These are phyloP conservation scores for Neocatenulostroma microsporum DNA, from an alignment of 2,329 filamentous ascomycete species.

Conservation along the genomic window DNA sequence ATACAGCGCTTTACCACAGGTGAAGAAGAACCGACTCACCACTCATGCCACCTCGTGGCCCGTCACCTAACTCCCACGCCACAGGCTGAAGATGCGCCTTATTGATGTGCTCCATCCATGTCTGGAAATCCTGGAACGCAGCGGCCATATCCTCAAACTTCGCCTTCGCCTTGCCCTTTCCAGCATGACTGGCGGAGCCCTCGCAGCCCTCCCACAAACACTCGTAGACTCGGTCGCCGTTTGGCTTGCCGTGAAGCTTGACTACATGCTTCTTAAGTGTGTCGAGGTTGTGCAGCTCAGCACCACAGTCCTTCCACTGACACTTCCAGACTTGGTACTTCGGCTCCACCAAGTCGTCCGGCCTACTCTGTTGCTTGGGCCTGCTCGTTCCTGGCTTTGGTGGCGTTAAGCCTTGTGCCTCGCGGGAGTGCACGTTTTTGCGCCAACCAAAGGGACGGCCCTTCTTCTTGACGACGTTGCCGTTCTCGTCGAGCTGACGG, in stretches of 20 bases:
- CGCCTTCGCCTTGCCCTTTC: conserved; percentile 15
- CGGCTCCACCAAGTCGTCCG: conserved; percentile 14
- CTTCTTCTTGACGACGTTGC: conserved; percentile 34
- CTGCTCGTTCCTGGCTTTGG: conserved; percentile 9
- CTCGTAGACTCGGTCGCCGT: conserved; percentile 29
- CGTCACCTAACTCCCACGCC: conserved; percentile 54
- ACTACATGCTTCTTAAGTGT: conserved; percentile 52
- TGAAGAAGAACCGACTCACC: conserved; percentile 41
- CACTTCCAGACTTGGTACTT: conserved; percentile 48
- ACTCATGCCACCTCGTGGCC: conserved; percentile 46
- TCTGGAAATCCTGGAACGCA: conserved; percentile 31
- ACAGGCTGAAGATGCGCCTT: conserved; percentile 45
- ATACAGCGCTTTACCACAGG: background rate
- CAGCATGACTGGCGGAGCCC: conserved; percentile 13
- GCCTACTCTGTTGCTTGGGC: background rate
- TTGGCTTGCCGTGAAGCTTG: conserved; percentile 45
- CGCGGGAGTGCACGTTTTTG: conserved; percentile 39
- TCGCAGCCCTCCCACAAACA: conserved; percentile 43
- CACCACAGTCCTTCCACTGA: conserved; percentile 49
- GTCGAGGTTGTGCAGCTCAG: conserved; percentile 55
- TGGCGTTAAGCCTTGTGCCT: conserved; percentile 22
- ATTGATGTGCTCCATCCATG: conserved; percentile 47
- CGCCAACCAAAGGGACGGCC: conserved; percentile 45
- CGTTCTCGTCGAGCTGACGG: conserved; percentile 26
- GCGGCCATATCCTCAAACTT: conserved; percentile 8